These are phyloP conservation scores for Ogataea philodendri DNA, from an alignment of 805 yeast genomes.

Conservation along the genomic window DNA sequence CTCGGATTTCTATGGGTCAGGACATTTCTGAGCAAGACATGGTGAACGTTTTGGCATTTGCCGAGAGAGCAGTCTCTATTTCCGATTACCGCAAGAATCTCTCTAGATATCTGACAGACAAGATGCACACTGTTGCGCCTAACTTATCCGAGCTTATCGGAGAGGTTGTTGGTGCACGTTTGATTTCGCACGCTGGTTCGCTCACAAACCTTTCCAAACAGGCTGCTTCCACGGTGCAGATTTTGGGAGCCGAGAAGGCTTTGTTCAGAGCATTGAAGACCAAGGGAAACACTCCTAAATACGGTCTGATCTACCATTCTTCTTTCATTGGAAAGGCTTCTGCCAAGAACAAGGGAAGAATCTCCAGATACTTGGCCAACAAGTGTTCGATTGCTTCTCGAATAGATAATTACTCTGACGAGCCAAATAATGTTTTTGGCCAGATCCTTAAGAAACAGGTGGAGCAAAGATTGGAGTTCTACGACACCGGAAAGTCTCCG, in stretches of 20 bases:
- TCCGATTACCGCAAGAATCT: slow-evolving; percentile 86
- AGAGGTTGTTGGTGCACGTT: slow-evolving; percentile 98
- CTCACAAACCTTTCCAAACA: slow-evolving; percentile 93
- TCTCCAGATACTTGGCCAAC: slow-evolving; percentile 97
- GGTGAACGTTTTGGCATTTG: slow-evolving; percentile 87
- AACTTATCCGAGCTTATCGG: slow-evolving; percentile 95
- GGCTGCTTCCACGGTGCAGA: slow-evolving; percentile 99
- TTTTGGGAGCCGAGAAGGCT: slow-evolving; percentile 96
- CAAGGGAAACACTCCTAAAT: slow-evolving; percentile 94
- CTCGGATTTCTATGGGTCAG: slow-evolving; percentile 98
- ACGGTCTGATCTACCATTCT: slow-evolving; percentile 93
- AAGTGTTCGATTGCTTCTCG: slow-evolving; percentile 98
- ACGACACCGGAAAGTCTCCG: slow-evolving; percentile 95
- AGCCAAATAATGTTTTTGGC: slow-evolving; percentile 89
- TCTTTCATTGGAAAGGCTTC: slow-evolving; percentile 92
- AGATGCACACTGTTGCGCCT: slow-evolving; percentile 98
- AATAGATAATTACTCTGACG: slow-evolving; percentile 95
- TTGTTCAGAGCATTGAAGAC: slow-evolving; percentile 94
- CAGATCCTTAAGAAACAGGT: slow-evolving; percentile 91
- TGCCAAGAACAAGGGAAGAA: slow-evolving; percentile 97
- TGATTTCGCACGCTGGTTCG: slow-evolving; percentile 98
- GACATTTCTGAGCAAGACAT: slow-evolving; percentile 94
- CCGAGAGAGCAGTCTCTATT: slow-evolving; percentile 87
- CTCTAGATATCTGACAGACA: slow-evolving; percentile 83
- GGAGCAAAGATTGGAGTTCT: slow-evolving; percentile 94